These are phyloP conservation scores for Polyporus tsugae DNA, from an alignment of 1,284 basidiomycete genomes.

Conservation along the genomic window DNA sequence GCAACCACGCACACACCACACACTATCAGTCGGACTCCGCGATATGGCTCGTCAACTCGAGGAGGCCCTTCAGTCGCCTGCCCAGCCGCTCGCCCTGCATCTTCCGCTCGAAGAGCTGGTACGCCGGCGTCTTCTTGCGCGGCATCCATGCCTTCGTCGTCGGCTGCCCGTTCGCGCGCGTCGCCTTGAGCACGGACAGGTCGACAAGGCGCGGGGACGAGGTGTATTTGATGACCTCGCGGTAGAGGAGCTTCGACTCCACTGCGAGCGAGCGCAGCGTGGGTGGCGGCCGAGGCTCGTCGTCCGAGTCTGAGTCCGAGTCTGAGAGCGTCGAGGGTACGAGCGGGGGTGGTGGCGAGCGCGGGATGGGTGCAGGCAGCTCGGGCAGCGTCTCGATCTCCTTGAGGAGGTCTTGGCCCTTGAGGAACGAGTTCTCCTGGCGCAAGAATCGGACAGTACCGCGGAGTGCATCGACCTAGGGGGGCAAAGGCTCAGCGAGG, in stretches of 20 bases:
- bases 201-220: slow-evolving; percentile 85
- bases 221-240: slow-evolving; percentile 85
- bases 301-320: slow-evolving; percentile 65
- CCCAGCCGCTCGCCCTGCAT: slow-evolving; percentile 76
- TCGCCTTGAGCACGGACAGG: slow-evolving; percentile 67
- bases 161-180: slow-evolving; percentile 51
- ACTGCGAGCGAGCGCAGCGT: slow-evolving; percentile 75
- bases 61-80: slow-evolving; percentile 71
- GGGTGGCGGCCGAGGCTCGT: slow-evolving; percentile 48
- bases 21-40: slow-evolving; percentile 16
- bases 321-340: slow-evolving; percentile 69
- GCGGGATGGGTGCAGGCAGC: slow-evolving; percentile 57
- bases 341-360: slow-evolving; percentile 66
- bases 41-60: slow-evolving; percentile 61
- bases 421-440: slow-evolving; percentile 92
- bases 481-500: slow-evolving; percentile 12
- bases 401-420: slow-evolving; percentile 85
- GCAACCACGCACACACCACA: slow-evolving; percentile 9
- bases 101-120: slow-evolving; percentile 82
- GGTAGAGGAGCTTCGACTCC: slow-evolving; percentile 84
- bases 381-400: slow-evolving; percentile 81
- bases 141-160: slow-evolving; percentile 70
- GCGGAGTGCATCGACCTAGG: slow-evolving; percentile 88
- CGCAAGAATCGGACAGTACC: slow-evolving; percentile 90
- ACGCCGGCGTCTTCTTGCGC: slow-evolving; percentile 78